A percentile compares a stretch with the other conserved stretches of the same genome.
These are phyloP conservation scores for Henningerozyma blattae DNA, from an alignment of 805 yeast genomes.

Conservation along the genomic window DNA sequence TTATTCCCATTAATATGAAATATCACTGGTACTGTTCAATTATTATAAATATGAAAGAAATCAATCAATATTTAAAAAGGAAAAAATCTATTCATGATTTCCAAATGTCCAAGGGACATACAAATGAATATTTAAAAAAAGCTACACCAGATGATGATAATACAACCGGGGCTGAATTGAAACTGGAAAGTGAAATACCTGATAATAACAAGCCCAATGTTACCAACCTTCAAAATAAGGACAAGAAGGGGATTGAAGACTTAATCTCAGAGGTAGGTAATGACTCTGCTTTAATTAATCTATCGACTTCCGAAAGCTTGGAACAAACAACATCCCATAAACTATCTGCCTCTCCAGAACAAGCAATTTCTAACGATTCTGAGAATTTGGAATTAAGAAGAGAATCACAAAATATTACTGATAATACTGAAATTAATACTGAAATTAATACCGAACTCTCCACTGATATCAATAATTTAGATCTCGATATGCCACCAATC, in stretches of 20 bases:
- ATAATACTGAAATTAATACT: too few relatives aligned
- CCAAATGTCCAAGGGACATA: neutral
- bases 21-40: conserved; percentile 85
- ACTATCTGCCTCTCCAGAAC: neutral
- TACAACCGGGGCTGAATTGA: neutral
- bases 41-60: conserved; percentile 34
- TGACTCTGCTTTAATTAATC: too few relatives aligned
- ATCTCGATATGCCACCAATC: conserved; percentile 6
- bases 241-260: neutral
- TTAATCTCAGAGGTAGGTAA: too few relatives aligned
- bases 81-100: neutral
- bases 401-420: too few relatives aligned
- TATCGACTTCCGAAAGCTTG: too few relatives aligned
- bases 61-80: conserved; percentile 2
- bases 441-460: neutral
- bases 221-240: neutral
- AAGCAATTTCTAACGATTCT: too few relatives aligned
- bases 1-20: conserved; percentile 72
- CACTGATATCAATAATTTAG: neutral
- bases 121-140: neutral
- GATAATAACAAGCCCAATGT: neutral
- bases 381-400: too few relatives aligned
- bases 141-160: neutral
- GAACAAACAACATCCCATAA: neutral
- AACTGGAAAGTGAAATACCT: neutral